Evolutionary conservation across 139 green algal genomes (phyloP), one percentile per base, ranked within the genome.

Genomic region (Astrephomene gubernaculifera): DNA sequence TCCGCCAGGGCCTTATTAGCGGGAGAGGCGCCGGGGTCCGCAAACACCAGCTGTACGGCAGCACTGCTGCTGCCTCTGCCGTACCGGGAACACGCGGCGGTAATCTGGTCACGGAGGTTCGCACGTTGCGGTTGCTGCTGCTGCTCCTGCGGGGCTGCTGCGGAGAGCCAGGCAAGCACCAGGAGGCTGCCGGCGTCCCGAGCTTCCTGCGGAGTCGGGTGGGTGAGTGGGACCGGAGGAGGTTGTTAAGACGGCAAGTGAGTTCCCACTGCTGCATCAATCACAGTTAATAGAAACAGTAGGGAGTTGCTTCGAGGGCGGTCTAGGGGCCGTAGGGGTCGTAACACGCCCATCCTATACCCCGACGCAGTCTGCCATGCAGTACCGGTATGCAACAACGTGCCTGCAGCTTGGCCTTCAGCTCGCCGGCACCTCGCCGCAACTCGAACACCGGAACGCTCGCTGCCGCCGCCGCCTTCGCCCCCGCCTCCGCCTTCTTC

Each of bases 341-440:
- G n/a, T n/a, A n/a, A n/a, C n/a, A n/a, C n/a, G n/a, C n/a, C n/a
- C n/a, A n/a, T n/a, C n/a, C n/a, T n/a, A n/a, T n/a, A n/a, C n/a
- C n/a, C n/a, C n/a, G n/a, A n/a, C n/a, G n/a, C n/a, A n/a, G n/a
- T n/a, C n/a, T n/a, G n/a, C n/a, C n/a, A n/a, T n/a, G n/a, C n/a
- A n/a, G n/a, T n/a, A n/a, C n/a, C n/a, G n/a, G n/a, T n/a, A n/a
- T n/a, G n/a, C n/a, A n/a, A n/a, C 57, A 65, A 27, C 35, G 12
- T 29, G 57, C 74, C 6, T 71, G 79, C 75, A 96, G 86, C 52
- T 91, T 64, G 57, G 79, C n/a, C 79, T 94, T 94, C 19, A 94
- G 43, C 67, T 97, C 88, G 22, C 84, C 39, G 0, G 91, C 94
- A 0, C 94, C 94, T 1, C 68, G 45, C 31, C 78, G 90, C 21